Conservation (phyloP, 2,329 filamentous ascomycete species). For the Aspergillus texensis region DNA sequence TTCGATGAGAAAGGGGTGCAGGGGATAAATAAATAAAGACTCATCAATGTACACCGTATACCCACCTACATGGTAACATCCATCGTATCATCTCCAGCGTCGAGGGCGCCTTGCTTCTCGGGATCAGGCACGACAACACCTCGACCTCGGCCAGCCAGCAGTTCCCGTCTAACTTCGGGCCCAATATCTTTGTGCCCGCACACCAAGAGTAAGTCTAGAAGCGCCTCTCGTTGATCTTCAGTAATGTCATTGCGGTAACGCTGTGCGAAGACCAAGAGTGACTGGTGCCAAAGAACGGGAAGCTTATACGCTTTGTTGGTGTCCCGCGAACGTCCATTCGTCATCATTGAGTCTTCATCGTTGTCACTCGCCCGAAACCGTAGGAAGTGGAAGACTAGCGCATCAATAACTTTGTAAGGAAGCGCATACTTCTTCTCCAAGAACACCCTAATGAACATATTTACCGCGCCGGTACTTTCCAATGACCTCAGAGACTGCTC, state of each 20-base stretch:
- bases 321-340: conserved; percentile 43
- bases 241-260: conserved; percentile 95
- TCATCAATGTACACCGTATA: not conserved
- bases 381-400: conserved; percentile 94
- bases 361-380: conserved; percentile 74
- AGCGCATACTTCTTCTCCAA: conserved; percentile 97
- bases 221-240: conserved; percentile 87
- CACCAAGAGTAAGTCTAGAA: conserved; percentile 82
- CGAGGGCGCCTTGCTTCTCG: conserved; percentile 58
- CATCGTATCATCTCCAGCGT: conserved; percentile 91
- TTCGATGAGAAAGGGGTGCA: not conserved
- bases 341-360: conserved; percentile 56
- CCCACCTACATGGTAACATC: conserved; percentile 57
- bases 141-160: conserved; percentile 83
- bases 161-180: conserved; percentile 84
- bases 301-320: conserved; percentile 65
- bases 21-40: not conserved
- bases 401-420: conserved; percentile 91
- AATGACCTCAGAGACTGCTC: conserved; percentile 77
- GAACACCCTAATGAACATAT: conserved; percentile 90
- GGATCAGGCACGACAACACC: conserved; percentile 62
- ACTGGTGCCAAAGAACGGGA: conserved; percentile 96
- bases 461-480: conserved; percentile 87
- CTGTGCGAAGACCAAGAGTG: conserved; percentile 86
- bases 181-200: conserved; percentile 87